Evolutionary conservation across 1,139 yeast genomes (phyloP), one percentile per base, ranked within the genome.

Genomic region (Saccharomyces pastorianus): DNA sequence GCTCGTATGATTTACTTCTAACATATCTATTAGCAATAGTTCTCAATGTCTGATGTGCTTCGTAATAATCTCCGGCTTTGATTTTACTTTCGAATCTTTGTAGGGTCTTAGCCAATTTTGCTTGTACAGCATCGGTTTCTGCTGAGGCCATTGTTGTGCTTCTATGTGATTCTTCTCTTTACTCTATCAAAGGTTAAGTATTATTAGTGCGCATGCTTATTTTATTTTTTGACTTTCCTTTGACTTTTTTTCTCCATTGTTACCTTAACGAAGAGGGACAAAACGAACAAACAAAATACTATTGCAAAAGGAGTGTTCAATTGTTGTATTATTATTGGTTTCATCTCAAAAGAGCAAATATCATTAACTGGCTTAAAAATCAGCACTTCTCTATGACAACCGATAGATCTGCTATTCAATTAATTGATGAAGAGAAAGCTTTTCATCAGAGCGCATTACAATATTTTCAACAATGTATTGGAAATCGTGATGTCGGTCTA

Each of bases 21-120:
- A 87, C 84, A 65, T 88, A 85, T 65, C 99, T 76, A 61, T 90
- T 89, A 49, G 88, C 89, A 55, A 91, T 85, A 7, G 97, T 89
- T 64, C 96, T 76, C 52, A 91, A 77, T 0, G 96, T 91, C 70
- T 91, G 98, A 67, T 91, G 96, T 0, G 98, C 98, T 68, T 93
- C 99, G 67, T 91, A 91, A 72, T 78, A 89, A 53, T 90, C 87
- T 2, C 90, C 90, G 51, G 78, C 79, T 51, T 79, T 81, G 59
- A 91, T 85, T 64, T 87, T 84, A 49, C 79, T 77, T 64, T 83
- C 81, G 72, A 85, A 85, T 58, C 93, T 73, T 32, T 76, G 81
- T 49, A 85, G 71, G 2, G 90, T 84, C 64, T 80, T 79, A 53
- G 78, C 76, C 42, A 84, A 70, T 64, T 83, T 84, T 50, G 71